phyloP scores from a whole-genome alignment of 495 filamentous ascomycete genomes.

The Glarea lozoyensis region DNA sequence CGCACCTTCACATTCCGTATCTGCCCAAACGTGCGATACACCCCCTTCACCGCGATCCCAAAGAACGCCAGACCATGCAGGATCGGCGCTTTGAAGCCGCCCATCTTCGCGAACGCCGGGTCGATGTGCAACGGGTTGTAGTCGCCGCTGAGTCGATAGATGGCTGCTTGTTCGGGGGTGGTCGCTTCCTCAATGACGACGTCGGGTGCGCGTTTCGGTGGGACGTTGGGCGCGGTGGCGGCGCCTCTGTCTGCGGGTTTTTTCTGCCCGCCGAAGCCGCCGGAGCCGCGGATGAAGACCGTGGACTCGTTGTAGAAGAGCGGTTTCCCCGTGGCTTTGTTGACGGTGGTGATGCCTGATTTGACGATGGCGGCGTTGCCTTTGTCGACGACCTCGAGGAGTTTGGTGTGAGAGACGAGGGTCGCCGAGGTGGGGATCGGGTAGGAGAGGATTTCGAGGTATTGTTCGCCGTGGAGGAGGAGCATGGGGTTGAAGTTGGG shows the following conservation, averaged over 20 bases:
- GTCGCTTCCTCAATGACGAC: conserved; percentile 82
- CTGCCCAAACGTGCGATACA: conserved; percentile 72
- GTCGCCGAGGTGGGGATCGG: conserved; percentile 84
- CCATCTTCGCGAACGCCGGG: conserved; percentile 87
- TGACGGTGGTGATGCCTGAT: conserved; percentile 63
- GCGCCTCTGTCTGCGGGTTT: conserved; percentile 73
- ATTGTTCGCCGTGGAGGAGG: conserved; percentile 98
- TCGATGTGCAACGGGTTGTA: conserved; percentile 89
- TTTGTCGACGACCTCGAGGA: conserved; percentile 94
- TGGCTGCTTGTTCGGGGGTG: conserved; percentile 82
- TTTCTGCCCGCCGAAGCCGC: conserved; percentile 81
- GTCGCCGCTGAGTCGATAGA: conserved; percentile 93
- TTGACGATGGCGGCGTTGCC: conserved; percentile 83
- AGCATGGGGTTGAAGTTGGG: conserved; percentile 98
- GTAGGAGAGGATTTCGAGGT: conserved; percentile 89
- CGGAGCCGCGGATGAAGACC: conserved; percentile 84
- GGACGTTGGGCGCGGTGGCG: conserved; percentile 67
- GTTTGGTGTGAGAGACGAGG: conserved; percentile 71
- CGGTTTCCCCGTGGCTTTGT: conserved; percentile 78
- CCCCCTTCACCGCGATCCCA: conserved; percentile 82
- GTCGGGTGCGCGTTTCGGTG: conserved; percentile 71
- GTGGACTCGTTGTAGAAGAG: conserved; percentile 95
- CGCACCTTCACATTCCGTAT: conserved; percentile 95
- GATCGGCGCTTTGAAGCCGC: conserved; percentile 92
- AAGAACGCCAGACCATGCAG: conserved; percentile 95